phyloP scores from a whole-genome alignment of 1,284 basidiomycete genomes.

The Ceraceosorus bombacis region DNA sequence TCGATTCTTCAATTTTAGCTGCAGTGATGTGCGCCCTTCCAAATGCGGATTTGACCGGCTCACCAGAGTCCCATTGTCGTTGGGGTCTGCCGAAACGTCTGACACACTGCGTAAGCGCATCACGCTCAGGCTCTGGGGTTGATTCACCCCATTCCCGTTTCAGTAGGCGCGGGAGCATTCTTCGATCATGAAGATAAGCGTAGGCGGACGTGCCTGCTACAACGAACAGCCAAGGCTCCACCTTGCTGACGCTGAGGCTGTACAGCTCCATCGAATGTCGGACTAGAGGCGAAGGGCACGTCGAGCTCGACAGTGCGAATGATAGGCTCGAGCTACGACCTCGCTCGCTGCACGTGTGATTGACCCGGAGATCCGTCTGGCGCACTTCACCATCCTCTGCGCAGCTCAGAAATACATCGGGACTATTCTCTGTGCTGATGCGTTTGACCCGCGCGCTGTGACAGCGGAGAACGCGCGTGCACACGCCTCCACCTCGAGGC shows the following conservation, averaged over 20 bases:
- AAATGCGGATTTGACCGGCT: slow-evolving; percentile 1
- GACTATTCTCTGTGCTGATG: slow-evolving; percentile 72
- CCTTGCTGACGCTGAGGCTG: slow-evolving; percentile 50
- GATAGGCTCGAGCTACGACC: background rate
- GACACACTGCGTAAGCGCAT: slow-evolving; percentile 66
- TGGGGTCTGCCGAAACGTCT: slow-evolving; percentile 66
- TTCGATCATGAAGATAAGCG: slow-evolving; percentile 81
- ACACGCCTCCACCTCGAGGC: slow-evolving; percentile 20
- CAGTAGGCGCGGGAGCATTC: slow-evolving; percentile 63
- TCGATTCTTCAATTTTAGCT: slow-evolving; percentile 35
- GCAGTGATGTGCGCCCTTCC: slow-evolving; percentile 39
- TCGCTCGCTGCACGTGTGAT: slow-evolving; percentile 8
- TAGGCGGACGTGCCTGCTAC: slow-evolving; percentile 52
- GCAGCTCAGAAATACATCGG: slow-evolving; percentile 75
- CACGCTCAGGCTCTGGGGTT: slow-evolving; percentile 47
- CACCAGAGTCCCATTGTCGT: slow-evolving; percentile 28
- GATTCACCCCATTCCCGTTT: slow-evolving; percentile 64
- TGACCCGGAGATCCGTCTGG: slow-evolving; percentile 71
- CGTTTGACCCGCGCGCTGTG: slow-evolving; percentile 56
- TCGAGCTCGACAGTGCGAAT: slow-evolving; percentile 3
- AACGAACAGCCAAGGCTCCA: slow-evolving; percentile 53
- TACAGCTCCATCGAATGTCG: slow-evolving; percentile 51
- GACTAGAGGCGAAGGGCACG: slow-evolving; percentile 62
- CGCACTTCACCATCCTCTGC: slow-evolving; percentile 63
- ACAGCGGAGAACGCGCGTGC: slow-evolving; percentile 37